Percentiles rank a stretch among this genome's conserved stretches.
phyloP scores from a whole-genome alignment of 257 asterid species.

The Schizonepeta tenuifolia region DNA sequence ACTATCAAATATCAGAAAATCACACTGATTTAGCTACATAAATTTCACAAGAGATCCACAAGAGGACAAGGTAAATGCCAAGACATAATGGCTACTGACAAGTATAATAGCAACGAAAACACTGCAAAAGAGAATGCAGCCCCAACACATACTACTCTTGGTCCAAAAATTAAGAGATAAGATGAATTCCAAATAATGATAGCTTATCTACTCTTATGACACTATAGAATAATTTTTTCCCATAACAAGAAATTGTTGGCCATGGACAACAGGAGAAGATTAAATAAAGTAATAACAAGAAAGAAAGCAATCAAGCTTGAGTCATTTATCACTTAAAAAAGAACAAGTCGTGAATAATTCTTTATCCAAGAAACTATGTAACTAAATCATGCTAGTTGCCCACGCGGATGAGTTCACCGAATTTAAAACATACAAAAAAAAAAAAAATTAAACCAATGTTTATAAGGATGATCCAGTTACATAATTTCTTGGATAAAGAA shows the following conservation, averaged over 20 bases:
- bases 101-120: neutral
- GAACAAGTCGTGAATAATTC: neutral
- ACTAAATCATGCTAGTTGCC: conserved; percentile 4
- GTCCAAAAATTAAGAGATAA: conserved; percentile 4
- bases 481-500: conserved; percentile 10
- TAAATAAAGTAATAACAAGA: neutral
- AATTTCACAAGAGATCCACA: neutral
- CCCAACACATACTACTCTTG: conserved; percentile 7
- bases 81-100: neutral
- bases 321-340: conserved; percentile 4
- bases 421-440: too few relatives aligned
- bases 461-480: neutral
- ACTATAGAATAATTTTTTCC: neutral
- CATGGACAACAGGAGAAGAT: conserved; percentile 6
- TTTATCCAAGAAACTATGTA: conserved; percentile 10
- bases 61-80: neutral
- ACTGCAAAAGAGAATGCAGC: neutral
- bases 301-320: conserved; percentile 17
- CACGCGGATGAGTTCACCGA: neutral
- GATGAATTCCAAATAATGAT: neutral
- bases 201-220: neutral
- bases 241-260: neutral
- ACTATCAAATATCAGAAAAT: neutral
- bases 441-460: conserved; percentile 2
- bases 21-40: conserved; percentile 12